These are phyloP conservation scores for Talaromyces atroroseus DNA, from an alignment of 2,329 filamentous ascomycete genomes.

Conservation along the genomic window DNA sequence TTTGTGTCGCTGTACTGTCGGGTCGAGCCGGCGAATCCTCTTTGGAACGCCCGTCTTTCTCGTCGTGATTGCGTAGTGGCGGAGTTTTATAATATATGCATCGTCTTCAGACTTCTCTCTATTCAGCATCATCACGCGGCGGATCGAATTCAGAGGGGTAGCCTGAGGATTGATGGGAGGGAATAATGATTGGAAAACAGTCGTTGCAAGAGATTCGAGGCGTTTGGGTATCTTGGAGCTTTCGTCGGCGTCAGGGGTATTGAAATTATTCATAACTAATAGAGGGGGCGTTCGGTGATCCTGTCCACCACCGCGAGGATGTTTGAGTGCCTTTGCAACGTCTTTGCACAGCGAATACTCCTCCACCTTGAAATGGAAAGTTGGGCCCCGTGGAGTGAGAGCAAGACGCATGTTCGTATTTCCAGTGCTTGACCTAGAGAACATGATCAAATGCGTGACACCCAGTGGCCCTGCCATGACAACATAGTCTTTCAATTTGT, in stretches of 20 bases:
- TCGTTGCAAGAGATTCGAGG: conserved; percentile 86
- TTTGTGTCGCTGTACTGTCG: conserved; percentile 71
- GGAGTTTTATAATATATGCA: conserved; percentile 75
- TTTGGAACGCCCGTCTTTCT: conserved; percentile 79
- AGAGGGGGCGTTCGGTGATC: conserved; percentile 81
- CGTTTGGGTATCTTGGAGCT: conserved; percentile 77
- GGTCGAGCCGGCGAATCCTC: conserved; percentile 74
- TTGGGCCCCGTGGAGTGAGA: conserved; percentile 83
- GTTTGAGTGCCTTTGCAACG: conserved; percentile 74
- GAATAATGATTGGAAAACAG: conserved; percentile 93
- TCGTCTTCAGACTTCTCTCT: conserved; percentile 62
- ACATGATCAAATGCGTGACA: conserved; percentile 86
- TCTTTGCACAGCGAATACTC: conserved; percentile 93
- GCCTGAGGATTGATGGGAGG: conserved; percentile 90
- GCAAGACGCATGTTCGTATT: conserved; percentile 90
- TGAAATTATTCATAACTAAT: conserved; percentile 98
- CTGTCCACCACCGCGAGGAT: conserved; percentile 74
- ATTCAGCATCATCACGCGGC: conserved; percentile 83
- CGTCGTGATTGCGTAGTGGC: conserved; percentile 94
- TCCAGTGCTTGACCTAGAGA: conserved; percentile 80
- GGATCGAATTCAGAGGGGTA: conserved; percentile 86
- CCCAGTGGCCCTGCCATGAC: conserved; percentile 93
- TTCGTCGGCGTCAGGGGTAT: conserved; percentile 52
- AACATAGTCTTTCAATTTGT: conserved; percentile 85
- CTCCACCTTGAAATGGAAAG: conserved; percentile 88